These are phyloP conservation scores for Penicillium pulvis DNA, from an alignment of 495 filamentous ascomycete species.

Conservation along the genomic window DNA sequence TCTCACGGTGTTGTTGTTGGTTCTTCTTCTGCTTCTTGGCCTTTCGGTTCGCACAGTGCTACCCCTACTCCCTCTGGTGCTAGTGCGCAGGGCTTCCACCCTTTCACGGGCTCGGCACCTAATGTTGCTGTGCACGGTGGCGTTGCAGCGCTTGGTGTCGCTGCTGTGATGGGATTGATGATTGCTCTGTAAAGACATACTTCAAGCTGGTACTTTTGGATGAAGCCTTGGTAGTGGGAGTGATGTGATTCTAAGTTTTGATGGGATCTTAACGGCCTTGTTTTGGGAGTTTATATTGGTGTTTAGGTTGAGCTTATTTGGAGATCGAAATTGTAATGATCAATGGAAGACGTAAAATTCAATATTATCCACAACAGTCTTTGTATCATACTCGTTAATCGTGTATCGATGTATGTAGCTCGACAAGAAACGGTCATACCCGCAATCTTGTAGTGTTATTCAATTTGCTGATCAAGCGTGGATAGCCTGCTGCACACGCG, in stretches of 20 bases:
- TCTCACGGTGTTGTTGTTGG: slow-evolving; percentile 19
- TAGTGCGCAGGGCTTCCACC: slow-evolving; percentile 19
- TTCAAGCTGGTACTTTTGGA: background rate
- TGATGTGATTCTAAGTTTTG: slow-evolving; percentile 2
- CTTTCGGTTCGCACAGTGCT: slow-evolving; percentile 17
- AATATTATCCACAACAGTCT: background rate
- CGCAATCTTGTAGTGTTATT: background rate
- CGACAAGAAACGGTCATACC: too few relatives aligned
- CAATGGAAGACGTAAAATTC: slow-evolving; percentile 16
- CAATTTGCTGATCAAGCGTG: slow-evolving; percentile 46
- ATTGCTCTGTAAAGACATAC: slow-evolving; percentile 23
- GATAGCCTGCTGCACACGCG: slow-evolving; percentile 74
- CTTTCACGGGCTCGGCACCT: slow-evolving; percentile 28
- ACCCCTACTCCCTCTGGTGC: slow-evolving; percentile 26
- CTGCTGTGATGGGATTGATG: slow-evolving; percentile 33
- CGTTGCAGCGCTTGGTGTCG: slow-evolving; percentile 25
- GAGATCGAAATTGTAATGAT: slow-evolving; percentile 24
- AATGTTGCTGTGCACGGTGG: slow-evolving; percentile 13
- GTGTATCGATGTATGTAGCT: background rate
- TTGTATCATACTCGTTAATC: background rate
- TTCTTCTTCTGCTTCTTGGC: slow-evolving; percentile 20
- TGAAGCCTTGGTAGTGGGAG: background rate
- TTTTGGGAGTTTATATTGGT: slow-evolving; percentile 17
- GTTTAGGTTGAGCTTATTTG: slow-evolving; percentile 1
- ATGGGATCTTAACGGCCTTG: slow-evolving; percentile 1